Percentiles rank a stretch among this genome's conserved stretches.
Conservation (phyloP, 495 filamentous ascomycete species). For the Aspergillus sclerotiicarbonarius region DNA sequence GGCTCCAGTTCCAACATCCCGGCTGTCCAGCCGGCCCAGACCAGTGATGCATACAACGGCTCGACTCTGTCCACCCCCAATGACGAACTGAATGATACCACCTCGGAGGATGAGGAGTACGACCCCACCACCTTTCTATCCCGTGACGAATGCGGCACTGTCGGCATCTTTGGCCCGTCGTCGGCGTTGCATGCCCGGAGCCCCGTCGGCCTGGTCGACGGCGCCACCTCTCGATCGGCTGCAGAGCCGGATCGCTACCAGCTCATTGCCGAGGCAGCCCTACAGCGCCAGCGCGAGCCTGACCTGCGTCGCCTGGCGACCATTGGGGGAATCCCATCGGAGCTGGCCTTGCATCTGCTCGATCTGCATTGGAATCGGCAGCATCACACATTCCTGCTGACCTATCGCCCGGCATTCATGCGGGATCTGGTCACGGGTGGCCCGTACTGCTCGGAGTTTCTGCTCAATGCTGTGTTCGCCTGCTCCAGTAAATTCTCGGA, state of each 20-base stretch:
- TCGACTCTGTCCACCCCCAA: neutral
- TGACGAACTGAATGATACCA: neutral
- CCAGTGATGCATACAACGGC: neutral
- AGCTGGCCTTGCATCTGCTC: conserved; percentile 30
- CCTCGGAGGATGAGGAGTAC: conserved; percentile 4
- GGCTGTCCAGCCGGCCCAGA: neutral
- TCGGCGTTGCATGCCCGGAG: conserved; percentile 7
- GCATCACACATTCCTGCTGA: conserved; percentile 30
- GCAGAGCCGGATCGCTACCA: conserved; percentile 9
- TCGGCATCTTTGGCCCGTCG: conserved; percentile 10
- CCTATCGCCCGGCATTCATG: conserved; percentile 42
- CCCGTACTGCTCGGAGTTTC: conserved; percentile 34
- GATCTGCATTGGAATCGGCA: conserved; percentile 34
- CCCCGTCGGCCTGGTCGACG: neutral
- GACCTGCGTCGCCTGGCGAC: neutral
- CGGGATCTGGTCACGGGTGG: conserved; percentile 31
- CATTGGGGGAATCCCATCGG: conserved; percentile 13
- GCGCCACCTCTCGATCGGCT: neutral
- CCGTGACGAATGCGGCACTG: conserved; percentile 10
- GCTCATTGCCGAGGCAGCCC: conserved; percentile 15
- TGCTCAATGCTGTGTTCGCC: conserved; percentile 40
- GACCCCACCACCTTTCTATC: conserved; percentile 9
- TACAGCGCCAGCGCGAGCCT: conserved; percentile 14
- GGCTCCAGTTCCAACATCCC: neutral
- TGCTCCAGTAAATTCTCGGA: conserved; percentile 30